Evolutionary conservation across 805 yeast genomes (phyloP).

Genomic region (Pichia heedii): DNA sequence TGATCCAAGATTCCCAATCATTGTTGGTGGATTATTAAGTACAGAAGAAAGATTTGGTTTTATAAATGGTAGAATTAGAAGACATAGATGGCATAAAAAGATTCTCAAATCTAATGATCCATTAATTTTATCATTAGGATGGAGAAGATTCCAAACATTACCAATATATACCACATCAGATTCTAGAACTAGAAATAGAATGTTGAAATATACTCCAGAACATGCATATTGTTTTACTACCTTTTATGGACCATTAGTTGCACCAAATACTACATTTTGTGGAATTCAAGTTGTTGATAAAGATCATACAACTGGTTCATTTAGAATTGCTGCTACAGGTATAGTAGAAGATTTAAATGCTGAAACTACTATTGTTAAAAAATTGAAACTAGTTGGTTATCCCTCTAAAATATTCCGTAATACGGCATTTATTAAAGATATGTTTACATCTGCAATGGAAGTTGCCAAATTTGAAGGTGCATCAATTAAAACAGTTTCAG

Average conservation of each 20-base stretch:
- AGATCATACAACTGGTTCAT: slow-evolving; percentile 76
- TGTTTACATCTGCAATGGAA: slow-evolving; percentile 88
- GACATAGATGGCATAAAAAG: slow-evolving; percentile 98
- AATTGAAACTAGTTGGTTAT: slow-evolving; percentile 88
- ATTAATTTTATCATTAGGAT: slow-evolving; percentile 83
- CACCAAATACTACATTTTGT: slow-evolving; percentile 96
- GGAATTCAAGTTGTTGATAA: slow-evolving; percentile 86
- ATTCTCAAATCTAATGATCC: slow-evolving; percentile 95
- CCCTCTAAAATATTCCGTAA: slow-evolving; percentile 91
- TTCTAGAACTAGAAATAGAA: slow-evolving; percentile 94
- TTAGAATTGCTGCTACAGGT: slow-evolving; percentile 96
- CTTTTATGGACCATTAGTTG: slow-evolving; percentile 93
- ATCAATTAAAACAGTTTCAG: slow-evolving; percentile 90
- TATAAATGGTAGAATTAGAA: slow-evolving; percentile 85
- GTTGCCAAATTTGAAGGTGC: slow-evolving; percentile 99
- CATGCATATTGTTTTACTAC: slow-evolving; percentile 95
- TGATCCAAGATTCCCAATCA: slow-evolving; percentile 75
- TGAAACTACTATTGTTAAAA: slow-evolving; percentile 86
- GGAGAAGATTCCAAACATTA: slow-evolving; percentile 97
- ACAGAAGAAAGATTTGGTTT: slow-evolving; percentile 92
- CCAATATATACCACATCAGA: slow-evolving; percentile 96
- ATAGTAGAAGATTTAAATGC: slow-evolving; percentile 89
- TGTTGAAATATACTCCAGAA: slow-evolving; percentile 97
- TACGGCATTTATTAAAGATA: slow-evolving; percentile 94
- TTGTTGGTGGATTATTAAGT: slow-evolving; percentile 83